These are phyloP conservation scores for Strobilomyces echinocephalus DNA, from an alignment of 768 basidiomycete genomes.

Conservation along the genomic window DNA sequence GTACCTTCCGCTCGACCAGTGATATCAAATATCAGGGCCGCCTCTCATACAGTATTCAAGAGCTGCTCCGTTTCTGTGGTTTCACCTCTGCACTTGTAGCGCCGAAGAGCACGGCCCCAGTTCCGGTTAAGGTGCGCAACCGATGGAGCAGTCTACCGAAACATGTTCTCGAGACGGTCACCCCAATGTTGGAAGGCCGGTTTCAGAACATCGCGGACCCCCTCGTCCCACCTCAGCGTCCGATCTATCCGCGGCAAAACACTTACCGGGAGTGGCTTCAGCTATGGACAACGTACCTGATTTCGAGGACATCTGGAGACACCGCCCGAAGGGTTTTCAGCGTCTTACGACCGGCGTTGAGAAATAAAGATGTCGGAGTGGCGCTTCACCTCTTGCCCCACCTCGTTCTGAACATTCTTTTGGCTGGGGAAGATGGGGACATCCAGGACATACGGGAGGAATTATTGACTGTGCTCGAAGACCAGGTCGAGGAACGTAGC, in stretches of 20 bases:
- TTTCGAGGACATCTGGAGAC: conserved; percentile 54
- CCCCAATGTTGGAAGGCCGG: conserved; percentile 72
- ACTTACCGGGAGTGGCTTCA: conserved; percentile 98
- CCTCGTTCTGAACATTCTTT: conserved; percentile 78
- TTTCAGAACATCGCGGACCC: conserved; percentile 50
- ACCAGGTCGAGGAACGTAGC: conserved; percentile 70
- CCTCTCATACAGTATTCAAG: conserved; percentile 89
- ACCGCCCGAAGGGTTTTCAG: conserved; percentile 68
- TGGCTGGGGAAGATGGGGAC: conserved; percentile 65
- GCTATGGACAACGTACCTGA: conserved; percentile 78
- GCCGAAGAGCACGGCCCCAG: conserved; percentile 42
- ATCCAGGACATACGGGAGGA: conserved; percentile 66
- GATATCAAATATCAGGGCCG: conserved; percentile 89
- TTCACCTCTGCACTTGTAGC: conserved; percentile 76
- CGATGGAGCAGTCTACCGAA: conserved; percentile 80
- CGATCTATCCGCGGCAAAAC: conserved; percentile 69
- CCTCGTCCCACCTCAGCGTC: conserved; percentile 45
- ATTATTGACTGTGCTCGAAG: conserved; percentile 75
- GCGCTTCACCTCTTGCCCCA: conserved; percentile 90
- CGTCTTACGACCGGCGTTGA: conserved; percentile 71
- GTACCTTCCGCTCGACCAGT: conserved; percentile 88
- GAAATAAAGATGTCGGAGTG: conserved; percentile 90
- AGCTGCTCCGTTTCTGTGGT: conserved; percentile 80
- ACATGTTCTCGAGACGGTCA: conserved; percentile 78
- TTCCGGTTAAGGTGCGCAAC: conserved; percentile 61